Evolutionary conservation across 139 green algal genomes (phyloP).

Genomic region (Chloropicon primus): DNA sequence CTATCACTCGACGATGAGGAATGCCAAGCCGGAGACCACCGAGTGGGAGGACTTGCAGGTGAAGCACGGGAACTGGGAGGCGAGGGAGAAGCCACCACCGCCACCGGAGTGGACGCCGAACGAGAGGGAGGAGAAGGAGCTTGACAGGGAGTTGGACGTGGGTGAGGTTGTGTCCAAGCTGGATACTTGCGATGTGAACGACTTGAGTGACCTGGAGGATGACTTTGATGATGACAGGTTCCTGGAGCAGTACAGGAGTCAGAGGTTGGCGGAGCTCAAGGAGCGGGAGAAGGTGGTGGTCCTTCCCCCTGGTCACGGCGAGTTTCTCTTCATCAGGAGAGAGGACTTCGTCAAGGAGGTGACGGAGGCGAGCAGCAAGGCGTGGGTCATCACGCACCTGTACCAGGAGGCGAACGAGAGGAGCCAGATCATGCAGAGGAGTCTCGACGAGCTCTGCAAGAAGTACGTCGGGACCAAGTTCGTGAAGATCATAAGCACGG

Average conservation of each 20-base stretch:
- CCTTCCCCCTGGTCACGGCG: conserved; percentile 46
- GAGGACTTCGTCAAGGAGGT: conserved; percentile 69
- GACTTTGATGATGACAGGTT: conserved; percentile 58
- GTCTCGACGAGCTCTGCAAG: conserved; percentile 51
- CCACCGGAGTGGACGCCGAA: background rate
- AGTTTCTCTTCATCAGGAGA: conserved; percentile 26
- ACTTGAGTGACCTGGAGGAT: conserved; percentile 53
- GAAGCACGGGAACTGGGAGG: background rate
- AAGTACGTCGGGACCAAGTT: conserved; percentile 73
- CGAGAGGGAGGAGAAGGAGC: conserved; percentile 10
- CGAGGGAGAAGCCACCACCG: background rate
- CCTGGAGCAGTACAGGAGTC: conserved; percentile 55
- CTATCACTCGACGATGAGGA: conserved; percentile 58
- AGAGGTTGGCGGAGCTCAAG: conserved; percentile 54
- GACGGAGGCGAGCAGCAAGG: conserved; percentile 45
- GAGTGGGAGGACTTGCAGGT: conserved; percentile 76
- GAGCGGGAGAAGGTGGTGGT: conserved; percentile 17
- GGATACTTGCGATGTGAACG: conserved; percentile 10
- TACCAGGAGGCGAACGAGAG: conserved; percentile 49
- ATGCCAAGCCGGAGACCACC: conserved; percentile 49
- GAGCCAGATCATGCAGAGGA: conserved; percentile 20
- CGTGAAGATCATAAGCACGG: conserved; percentile 71
- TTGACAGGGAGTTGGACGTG: conserved; percentile 34
- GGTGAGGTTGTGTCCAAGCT: conserved; percentile 10
- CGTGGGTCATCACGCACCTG: conserved; percentile 71